A percentile compares a stretch with the other conserved stretches of the same genome.
These are phyloP conservation scores for Extremus antarcticus DNA, from an alignment of 495 filamentous ascomycete genomes.

Conservation along the genomic window DNA sequence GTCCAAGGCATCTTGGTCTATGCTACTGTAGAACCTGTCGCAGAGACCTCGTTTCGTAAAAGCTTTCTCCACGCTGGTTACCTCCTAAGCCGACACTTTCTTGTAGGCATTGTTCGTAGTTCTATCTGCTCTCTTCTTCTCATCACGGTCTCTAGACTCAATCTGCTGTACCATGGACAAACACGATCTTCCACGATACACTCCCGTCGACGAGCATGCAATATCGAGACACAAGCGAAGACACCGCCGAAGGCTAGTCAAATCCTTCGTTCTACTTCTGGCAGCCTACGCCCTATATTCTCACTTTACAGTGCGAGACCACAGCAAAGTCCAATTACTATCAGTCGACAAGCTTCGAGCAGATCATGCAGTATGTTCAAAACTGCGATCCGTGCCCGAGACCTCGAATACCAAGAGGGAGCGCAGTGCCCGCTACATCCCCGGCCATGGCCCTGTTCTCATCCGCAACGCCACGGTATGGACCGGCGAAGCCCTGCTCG, in stretches of 20 bases:
- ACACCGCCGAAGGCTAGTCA: neutral
- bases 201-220: slow-evolving; percentile 7
- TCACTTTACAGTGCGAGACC: neutral
- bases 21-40: too few species aligned
- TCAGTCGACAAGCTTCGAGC: slow-evolving; percentile 12
- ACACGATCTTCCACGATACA: slow-evolving; percentile 7
- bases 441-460: slow-evolving; percentile 15
- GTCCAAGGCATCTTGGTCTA: too few species aligned
- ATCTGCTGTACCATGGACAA: too few species aligned
- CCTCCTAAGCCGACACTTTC: too few species aligned
- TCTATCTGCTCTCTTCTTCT: too few species aligned
- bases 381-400: slow-evolving; percentile 10
- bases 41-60: too few species aligned
- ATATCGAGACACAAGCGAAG: neutral
- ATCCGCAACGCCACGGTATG: slow-evolving; percentile 25
- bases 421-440: slow-evolving; percentile 21
- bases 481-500: slow-evolving; percentile 19
- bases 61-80: too few species aligned
- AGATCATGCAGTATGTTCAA: slow-evolving; percentile 18
- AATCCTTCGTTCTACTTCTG: neutral
- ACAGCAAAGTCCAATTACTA: neutral
- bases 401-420: slow-evolving; percentile 13
- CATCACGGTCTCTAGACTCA: too few species aligned
- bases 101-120: too few species aligned
- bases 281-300: neutral